Evolutionary conservation across 129 eudicot species (phyloP), one percentile per base, ranked within the genome.

Genomic region (Solidago caesia): DNA sequence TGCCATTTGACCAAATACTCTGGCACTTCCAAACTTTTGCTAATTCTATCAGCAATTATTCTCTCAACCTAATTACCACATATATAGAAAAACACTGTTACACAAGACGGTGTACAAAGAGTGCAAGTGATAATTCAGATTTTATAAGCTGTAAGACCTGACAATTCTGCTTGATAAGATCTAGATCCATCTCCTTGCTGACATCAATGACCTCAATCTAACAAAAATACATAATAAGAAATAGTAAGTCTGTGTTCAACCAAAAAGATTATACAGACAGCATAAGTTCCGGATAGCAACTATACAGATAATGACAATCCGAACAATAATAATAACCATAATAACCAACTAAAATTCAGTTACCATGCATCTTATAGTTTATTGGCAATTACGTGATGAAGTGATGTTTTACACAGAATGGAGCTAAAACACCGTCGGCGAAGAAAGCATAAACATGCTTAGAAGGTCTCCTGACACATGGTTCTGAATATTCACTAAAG

Each of bases 131-230:
- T 11, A 53, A 65, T 14, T 72, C 39, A 72, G 72, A 41, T 9
- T 27, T 61, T 49, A 63, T 58, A 62, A 29, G 58, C 14, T 8
- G 27, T 55, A 70, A 70, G 74, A 92, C 99, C 99, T 88, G 99
- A 76, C 97, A 87, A 62, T 95, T 87, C 83, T 91, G 97, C 71
- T 91, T 95, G 82, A 88, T 87, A 62, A 95, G 93, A 84, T 91
- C 97, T 87, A 95, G 73, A 82, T 95, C 99, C 99, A 95, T 95
- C 82, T 95, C 99, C 96, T 95, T 95, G 89, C 99, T 95, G 71
- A 95, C 99, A 71, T 95, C 99, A 89, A 91, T 85, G 47, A 91
- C 94, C 82, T 95, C 99, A 72, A 95, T 91, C 99, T 95, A 78
- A 70, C 71, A 57, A 14, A 66, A 1, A 51, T 67, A 33, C 44